Evolutionary conservation across 805 yeast species (phyloP), one percentile per base, ranked within the genome.

Genomic region (Allodekkera sacchari): DNA sequence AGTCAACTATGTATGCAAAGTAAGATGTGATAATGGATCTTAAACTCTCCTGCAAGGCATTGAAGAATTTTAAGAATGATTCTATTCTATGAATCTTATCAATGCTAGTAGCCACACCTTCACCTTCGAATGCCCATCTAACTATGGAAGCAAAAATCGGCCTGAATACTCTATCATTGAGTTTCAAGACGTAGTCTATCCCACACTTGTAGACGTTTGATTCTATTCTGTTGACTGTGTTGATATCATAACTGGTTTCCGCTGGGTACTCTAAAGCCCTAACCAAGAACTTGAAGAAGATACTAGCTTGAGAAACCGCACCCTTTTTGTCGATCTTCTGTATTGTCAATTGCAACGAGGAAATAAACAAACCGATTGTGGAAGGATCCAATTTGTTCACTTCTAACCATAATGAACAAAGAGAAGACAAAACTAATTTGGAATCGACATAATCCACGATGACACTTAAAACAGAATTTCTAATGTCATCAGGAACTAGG

Each of bases 61-160:
- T 82, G 65, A 83, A 83, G 53, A 92, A 85, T 56, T 77, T 80
- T 70, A 80, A 83, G 59, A 87, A 85, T 3, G 94, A 77, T 27
- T 71, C 57, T 35, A 78, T 61, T 48, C 94, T 68, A 33, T 77
- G 72, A 11, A 55, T 47, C 48, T 71, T 76, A 12, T 69, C 57
- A 24, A 71, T 68, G 30, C 68, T 57, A 4, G 52, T 59, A 13
- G 32, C 33, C 9, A 71, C 70, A 26, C 82, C 87, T 54, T 80
- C 94, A 36, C 87, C 94, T 40, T 77, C 82, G 45, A 83, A 71
- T 3, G 96, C 94, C 98, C 98, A 92, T 53, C 87, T 74, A 9
- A 82, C 87, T 45, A 85, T 64, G 17, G 78, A 65, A 6, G 88
- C 89, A 59, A 92, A 92, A 50, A 84, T 63, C 13, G 98, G 98